Base-by-base conservation (phyloP, 2,329 filamentous ascomycete genomes). In the Phyllachora maydis region DNA sequence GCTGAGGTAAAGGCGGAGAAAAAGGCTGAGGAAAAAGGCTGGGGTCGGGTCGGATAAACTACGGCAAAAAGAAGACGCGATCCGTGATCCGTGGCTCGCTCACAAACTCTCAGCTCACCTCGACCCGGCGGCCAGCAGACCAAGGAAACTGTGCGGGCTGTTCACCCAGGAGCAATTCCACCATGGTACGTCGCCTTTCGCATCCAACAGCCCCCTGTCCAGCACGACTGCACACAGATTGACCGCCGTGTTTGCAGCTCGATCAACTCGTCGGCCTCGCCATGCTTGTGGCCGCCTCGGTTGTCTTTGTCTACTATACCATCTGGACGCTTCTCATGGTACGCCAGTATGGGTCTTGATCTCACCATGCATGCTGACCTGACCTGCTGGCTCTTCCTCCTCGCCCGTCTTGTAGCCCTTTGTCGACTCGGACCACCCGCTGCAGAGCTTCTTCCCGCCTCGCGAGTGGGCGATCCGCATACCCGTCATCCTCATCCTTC, bases 381-480 rank as follows among this genome's bases (percentile, higher is more conserved):
- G 25, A 12, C 26, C 26, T 7, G 13, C 20, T 22, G 15, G 15
- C 20, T 7, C 12, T 5, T 14, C 6, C 20, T 22, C 12, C 11
- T n/a, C n/a, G n/a, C n/a, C n/a, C n/a, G n/a, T n/a, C n/a, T n/a
- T n/a, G 6, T 37, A 98, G 88, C 88, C 88, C 46, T 98, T 98
- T 50, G 88, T 98, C 51, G 88, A 98, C 50, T 67, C 76, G 28
- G 79, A 81, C 46, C 88, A 98, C 50, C 73, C 81, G 27, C 73
- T 95, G 28, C 88, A 98, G 47, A 75, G 75, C 47, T 64, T 95
- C 56, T 98, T 98, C 58, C 88, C 81, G 31, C 85, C 85, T 22
- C 83, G 88, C 47, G 83, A 92, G 46, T 98, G 88, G 88, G 88
- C 88, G 30, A 92, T 98, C 46, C 83, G 88, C 48, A 88, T 98